Evolutionary conservation across 2,329 filamentous ascomycete species (phyloP).

Genomic region (Balansia obtecta): DNA sequence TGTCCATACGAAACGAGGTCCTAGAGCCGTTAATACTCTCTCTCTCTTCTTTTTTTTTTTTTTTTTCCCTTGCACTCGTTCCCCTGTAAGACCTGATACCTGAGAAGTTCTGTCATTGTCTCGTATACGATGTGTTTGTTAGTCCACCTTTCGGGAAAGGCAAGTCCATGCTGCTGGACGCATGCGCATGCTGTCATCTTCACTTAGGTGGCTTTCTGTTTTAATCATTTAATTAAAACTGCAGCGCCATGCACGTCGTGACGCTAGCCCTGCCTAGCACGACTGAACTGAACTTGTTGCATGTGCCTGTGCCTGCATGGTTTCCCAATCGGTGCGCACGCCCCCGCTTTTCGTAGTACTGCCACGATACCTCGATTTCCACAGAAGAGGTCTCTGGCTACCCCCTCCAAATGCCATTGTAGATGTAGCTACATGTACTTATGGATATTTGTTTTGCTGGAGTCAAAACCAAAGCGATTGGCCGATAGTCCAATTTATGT

Average conservation of each 20-base stretch:
- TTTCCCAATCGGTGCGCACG: no score
- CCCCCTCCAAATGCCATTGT: no score
- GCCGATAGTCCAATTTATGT: no score
- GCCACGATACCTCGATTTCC: no score
- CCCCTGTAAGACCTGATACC: not conserved
- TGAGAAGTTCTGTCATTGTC: not conserved
- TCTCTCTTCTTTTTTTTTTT: not conserved
- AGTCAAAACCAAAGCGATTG: no score
- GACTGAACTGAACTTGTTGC: slow-evolving; percentile 1
- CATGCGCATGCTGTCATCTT: not conserved
- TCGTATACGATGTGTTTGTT: slow-evolving; percentile 1
- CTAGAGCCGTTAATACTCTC: no score
- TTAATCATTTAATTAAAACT: not conserved
- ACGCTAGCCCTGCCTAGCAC: slow-evolving; percentile 2
- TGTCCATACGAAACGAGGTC: no score
- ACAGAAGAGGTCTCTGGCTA: no score
- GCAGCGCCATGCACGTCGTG: slow-evolving; percentile 3
- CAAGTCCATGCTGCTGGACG: slow-evolving; percentile 1
- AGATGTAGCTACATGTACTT: no score
- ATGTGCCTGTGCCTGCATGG: not conserved
- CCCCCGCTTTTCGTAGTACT: no score
- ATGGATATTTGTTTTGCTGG: no score
- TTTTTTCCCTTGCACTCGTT: not conserved
- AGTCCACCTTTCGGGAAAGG: not conserved
- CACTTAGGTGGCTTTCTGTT: not conserved